Conservation (phyloP, 208 protist genomes). For the Crithidia expoeki region DNA sequence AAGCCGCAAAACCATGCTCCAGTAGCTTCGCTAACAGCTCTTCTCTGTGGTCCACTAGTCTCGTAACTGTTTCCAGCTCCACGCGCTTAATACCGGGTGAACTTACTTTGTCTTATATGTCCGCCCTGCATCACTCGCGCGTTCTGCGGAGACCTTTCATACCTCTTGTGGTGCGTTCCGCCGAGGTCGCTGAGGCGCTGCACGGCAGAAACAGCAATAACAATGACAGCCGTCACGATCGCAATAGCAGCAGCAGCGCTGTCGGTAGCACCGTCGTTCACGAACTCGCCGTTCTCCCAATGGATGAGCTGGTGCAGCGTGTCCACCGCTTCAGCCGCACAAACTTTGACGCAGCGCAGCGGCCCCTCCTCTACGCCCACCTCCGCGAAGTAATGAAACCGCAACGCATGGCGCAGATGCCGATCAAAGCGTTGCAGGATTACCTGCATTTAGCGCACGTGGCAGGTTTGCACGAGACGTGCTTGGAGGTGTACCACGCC, state of each 20-base stretch:
- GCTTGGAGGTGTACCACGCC: conserved; percentile 57
- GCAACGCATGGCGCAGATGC: conserved; percentile 38
- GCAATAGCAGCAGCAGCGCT: background rate
- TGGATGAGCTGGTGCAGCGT: conserved; percentile 54
- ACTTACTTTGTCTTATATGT: background rate
- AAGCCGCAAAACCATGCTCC: background rate
- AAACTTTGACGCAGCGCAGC: conserved; percentile 53
- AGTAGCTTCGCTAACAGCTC: background rate
- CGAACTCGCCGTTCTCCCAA: conserved; percentile 44
- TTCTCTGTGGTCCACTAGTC: too few relatives aligned
- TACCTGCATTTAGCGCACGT: conserved; percentile 64
- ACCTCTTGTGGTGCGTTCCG: background rate
- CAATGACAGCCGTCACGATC: background rate
- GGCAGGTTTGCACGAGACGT: conserved; percentile 53
- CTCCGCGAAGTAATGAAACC: conserved; percentile 49
- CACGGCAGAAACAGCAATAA: background rate
- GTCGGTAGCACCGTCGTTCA: conserved; percentile 15
- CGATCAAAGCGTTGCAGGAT: conserved; percentile 49
- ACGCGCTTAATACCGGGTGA: too few relatives aligned
- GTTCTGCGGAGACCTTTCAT: conserved; percentile 14
- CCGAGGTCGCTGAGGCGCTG: background rate
- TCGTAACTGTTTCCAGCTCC: too few relatives aligned
- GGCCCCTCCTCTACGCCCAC: conserved; percentile 49
- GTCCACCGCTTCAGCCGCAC: conserved; percentile 71
- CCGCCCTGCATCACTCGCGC: conserved; percentile 16